Conservation (phyloP, 148 eudicot genomes). For the Drosera capensis region DNA sequence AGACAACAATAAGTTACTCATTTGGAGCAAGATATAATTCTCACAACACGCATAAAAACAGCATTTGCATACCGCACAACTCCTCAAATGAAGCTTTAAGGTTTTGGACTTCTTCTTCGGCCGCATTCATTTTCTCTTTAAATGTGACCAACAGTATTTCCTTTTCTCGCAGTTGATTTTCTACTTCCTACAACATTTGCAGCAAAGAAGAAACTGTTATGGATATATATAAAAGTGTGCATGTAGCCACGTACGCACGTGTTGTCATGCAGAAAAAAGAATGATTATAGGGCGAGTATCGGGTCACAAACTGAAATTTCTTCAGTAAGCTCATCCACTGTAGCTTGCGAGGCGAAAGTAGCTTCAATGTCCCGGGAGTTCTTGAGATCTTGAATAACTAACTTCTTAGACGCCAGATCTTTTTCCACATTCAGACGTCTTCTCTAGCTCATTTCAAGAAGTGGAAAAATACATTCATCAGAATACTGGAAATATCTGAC, state of each 20-base stretch:
- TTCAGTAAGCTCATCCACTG: conserved; percentile 58
- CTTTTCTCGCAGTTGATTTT: conserved; percentile 35
- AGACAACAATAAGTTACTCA: conserved; percentile 1
- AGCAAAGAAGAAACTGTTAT: conserved; percentile 1
- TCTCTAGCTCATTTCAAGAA: conserved; percentile 29
- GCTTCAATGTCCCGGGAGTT: conserved; percentile 40
- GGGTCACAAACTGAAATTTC: conserved; percentile 52
- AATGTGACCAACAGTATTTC: conserved; percentile 31
- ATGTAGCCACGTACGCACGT: not conserved
- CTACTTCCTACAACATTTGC: conserved; percentile 27
- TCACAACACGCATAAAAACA: not conserved
- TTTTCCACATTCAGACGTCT: conserved; percentile 30
- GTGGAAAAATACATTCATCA: not conserved
- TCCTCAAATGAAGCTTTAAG: conserved; percentile 37
- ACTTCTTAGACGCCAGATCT: conserved; percentile 21
- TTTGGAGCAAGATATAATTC: conserved; percentile 5
- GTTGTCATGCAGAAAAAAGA: conserved; percentile 1
- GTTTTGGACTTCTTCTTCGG: conserved; percentile 30
- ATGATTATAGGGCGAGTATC: conserved; percentile 2
- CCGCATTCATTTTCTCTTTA: conserved; percentile 24
- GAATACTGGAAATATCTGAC: not conserved
- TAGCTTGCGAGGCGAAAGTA: conserved; percentile 28
- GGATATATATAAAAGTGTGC: not conserved
- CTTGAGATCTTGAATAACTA: conserved; percentile 49
- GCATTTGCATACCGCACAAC: conserved; percentile 46